phyloP scores from a whole-genome alignment of 2,329 filamentous ascomycete species.

The Boeremia lycopersici region DNA sequence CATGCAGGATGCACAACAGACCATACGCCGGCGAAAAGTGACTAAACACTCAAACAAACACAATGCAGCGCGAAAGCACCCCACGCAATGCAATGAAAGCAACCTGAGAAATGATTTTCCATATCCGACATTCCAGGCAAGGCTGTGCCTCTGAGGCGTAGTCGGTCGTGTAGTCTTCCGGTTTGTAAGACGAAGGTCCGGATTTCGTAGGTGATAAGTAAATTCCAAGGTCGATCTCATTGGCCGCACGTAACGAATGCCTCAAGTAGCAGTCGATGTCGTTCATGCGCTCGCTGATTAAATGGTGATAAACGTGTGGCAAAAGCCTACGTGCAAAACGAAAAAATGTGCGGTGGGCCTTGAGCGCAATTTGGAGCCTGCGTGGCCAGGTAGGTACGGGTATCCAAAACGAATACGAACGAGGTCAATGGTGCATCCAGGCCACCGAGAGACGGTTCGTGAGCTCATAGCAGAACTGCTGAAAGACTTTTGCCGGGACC shows the following conservation, averaged over 20 bases:
- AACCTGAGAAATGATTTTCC: conserved; percentile 23
- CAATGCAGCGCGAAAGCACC: conserved; percentile 37
- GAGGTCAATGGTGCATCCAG: conserved; percentile 4
- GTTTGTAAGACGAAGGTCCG: conserved; percentile 4
- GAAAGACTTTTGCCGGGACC: conserved; percentile 41
- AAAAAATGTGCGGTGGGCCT: conserved; percentile 24
- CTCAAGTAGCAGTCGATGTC: not conserved
- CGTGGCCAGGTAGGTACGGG: conserved; percentile 27
- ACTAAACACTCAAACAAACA: conserved; percentile 18
- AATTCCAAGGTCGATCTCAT: conserved; percentile 7
- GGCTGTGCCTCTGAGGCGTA: not conserved
- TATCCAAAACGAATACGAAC: conserved; percentile 33
- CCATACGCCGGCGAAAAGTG: conserved; percentile 14
- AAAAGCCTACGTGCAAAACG: conserved; percentile 18
- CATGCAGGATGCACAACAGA: conserved; percentile 15
- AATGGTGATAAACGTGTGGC: conserved; percentile 12
- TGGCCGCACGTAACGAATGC: conserved; percentile 2
- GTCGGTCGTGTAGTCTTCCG: conserved; percentile 1
- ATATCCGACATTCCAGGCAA: conserved; percentile 3
- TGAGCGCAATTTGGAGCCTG: conserved; percentile 32
- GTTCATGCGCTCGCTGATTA: conserved; percentile 7
- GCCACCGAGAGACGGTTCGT: conserved; percentile 5
- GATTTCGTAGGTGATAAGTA: conserved; percentile 16
- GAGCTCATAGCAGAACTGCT: conserved; percentile 28
- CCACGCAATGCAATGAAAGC: conserved; percentile 39